Evolutionary conservation across 1,139 yeast species (phyloP).

Genomic region (Pichia norvegensis): DNA sequence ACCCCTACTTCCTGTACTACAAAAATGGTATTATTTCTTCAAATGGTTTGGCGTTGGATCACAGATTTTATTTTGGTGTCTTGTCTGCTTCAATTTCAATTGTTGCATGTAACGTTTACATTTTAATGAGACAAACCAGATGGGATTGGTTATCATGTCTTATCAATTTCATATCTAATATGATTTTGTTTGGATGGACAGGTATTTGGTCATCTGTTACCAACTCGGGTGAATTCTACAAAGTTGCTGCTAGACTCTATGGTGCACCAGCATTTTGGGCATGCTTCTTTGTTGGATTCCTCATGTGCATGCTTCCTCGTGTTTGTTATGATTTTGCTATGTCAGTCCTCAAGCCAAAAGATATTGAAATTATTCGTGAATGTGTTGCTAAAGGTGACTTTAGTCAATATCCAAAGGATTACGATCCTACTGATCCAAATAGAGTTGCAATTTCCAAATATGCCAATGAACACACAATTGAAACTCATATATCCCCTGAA

Average conservation of each 20-base stretch:
- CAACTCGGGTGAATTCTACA: conserved; percentile 62
- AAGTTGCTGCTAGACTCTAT: conserved; percentile 66
- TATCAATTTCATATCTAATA: conserved; percentile 54
- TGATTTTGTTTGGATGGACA: conserved; percentile 77
- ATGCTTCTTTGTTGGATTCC: conserved; percentile 60
- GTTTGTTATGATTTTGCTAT: conserved; percentile 57
- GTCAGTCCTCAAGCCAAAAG: conserved; percentile 62
- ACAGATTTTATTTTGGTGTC: conserved; percentile 81
- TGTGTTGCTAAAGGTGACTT: conserved; percentile 50
- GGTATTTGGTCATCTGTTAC: conserved; percentile 74
- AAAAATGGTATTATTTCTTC: conserved; percentile 47
- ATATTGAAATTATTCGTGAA: conserved; percentile 82
- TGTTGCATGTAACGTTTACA: conserved; percentile 70
- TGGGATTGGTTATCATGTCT: conserved; percentile 88
- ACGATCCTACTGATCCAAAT: conserved; percentile 53
- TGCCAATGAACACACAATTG: conserved; percentile 47
- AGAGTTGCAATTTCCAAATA: conserved; percentile 41
- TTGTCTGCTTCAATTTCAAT: conserved; percentile 74
- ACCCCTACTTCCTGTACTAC: conserved; percentile 68
- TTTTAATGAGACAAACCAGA: conserved; percentile 73
- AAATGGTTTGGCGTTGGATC: conserved; percentile 66
- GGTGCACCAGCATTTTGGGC: conserved; percentile 80
- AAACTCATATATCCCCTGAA: conserved; percentile 54
- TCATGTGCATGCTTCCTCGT: conserved; percentile 72
- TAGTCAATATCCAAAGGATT: conserved; percentile 44